Base-by-base conservation (phyloP, 371 early-diverging fungal genomes). In the Mortierella sp. region DNA sequence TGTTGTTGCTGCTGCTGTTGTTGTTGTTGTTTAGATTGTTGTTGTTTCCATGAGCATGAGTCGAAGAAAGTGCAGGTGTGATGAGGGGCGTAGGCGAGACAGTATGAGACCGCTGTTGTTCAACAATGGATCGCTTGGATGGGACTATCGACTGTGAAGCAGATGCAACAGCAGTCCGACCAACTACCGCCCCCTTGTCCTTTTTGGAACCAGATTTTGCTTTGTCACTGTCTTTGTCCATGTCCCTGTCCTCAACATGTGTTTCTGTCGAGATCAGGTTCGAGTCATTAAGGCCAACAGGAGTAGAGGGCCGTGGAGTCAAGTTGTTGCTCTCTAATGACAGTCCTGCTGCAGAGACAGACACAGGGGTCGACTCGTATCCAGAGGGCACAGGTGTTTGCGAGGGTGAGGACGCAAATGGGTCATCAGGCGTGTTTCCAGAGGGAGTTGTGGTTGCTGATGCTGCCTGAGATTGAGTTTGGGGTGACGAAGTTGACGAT, bases 401-500 rank as follows among this genome's bases (percentile, higher is more conserved):
- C 26, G 73, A 55, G 1, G 47, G 28, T 8, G 77, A 72, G 24
- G 72, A 21, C 5, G 47, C 4, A 13, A 48, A 73, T 0, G 44
- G 34, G 24, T 79, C 58, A 28, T 63, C 76, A 21, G 42, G 73
- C 9, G 60, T 65, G 6, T 73, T 10, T 47, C 55, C 72, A 38
- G 63, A 19, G 19, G 70, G 74, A 4, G 81, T 45, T n/a, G 52
- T 48, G 42, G 52, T 60, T 7, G 68, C 8, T 8, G 79, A 55
- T 34, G 34, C 77, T 9, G 74, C 28, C 14, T 45, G 55, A 19
- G 73, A 63, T 31, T 71, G 76, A 11, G 47, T 24, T 42, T 55
- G 84, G 26, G 78, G 50, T 2, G 77, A 63, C n/a, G 84, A 72
- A 31, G 81, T 70, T 0, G 80, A 76, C n/a, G 73, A 72, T 2